Percentiles rank a stretch among this genome's conserved stretches.
phyloP scores from a whole-genome alignment of 257 asterid species.

The Nyctanthes arbortristis region DNA sequence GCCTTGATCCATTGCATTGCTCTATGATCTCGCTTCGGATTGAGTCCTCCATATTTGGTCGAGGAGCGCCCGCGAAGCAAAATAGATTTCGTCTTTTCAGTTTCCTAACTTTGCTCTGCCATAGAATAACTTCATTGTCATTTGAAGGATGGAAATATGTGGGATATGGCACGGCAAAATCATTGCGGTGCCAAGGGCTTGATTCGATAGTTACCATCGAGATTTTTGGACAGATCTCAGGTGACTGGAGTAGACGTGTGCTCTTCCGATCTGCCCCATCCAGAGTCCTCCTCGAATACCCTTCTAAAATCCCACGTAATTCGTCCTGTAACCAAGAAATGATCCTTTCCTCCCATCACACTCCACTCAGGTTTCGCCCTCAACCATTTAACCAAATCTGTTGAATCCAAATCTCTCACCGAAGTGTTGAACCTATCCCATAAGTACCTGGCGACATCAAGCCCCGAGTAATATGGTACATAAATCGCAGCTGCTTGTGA shows the following conservation, averaged over 20 bases:
- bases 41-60: constrained; percentile 7
- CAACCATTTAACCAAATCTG: constrained; percentile 20
- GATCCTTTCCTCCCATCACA: constrained; percentile 13
- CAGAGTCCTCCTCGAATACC: constrained; percentile 9
- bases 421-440: constrained; percentile 6
- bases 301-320: constrained; percentile 27
- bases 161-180: constrained; percentile 28
- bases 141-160: constrained; percentile 24
- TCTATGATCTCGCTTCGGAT: constrained; percentile 18
- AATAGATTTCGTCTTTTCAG: constrained; percentile 10
- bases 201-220: constrained; percentile 27
- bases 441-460: constrained; percentile 17
- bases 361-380: constrained; percentile 17
- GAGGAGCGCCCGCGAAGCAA: constrained; percentile 18
- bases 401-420: constrained; percentile 6
- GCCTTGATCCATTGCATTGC: constrained; percentile 14
- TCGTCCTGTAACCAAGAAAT: constrained; percentile 17
- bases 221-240: constrained; percentile 17
- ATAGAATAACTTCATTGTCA: neutral
- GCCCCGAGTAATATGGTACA: constrained; percentile 54
- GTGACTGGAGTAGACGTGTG: constrained; percentile 13
- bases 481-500: constrained; percentile 60
- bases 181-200: constrained; percentile 10
- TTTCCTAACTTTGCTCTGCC: constrained; percentile 14
- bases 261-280: constrained; percentile 25